Evolutionary conservation across 106 monocot genomes (phyloP), one percentile per base, ranked within the genome.

Genomic region (Dendrobium nobile): DNA sequence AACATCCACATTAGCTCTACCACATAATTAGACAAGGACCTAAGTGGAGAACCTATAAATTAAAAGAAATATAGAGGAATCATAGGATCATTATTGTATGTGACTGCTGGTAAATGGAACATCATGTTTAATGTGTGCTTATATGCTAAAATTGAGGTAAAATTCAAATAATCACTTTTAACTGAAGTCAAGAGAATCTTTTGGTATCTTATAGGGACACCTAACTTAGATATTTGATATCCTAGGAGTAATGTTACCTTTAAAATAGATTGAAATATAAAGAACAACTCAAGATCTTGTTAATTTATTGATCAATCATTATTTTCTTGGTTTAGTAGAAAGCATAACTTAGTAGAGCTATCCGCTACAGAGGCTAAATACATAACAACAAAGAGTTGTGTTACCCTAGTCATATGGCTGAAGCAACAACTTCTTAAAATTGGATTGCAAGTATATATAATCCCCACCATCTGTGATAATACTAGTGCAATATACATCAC

Each of bases 91-190:
- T 10, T 70, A 0, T 42, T 79, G 1, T 67, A 79, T 68, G 11
- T 42, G 2, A 67, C 43, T 5, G n/a, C 67, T 17, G 47, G 79
- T 44, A 68, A 61, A 43, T 67, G 43, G 61, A 41, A 67, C 42
- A 79, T 70, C 10, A 47, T 79, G 41, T 67, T 67, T 44, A 79
- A 42, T 67, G 40, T 79, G 15, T 79, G 18, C 9, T 13, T 44
- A 19, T 79, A 67, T 79, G 33, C 33, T 33, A 33, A 31, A 33
- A 33, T 33, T 33, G 33, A 33, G 33, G 33, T 33, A 33, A 33
- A 33, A 33, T 33, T 41, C n/a, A 79, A 44, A 13, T 68, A 67
- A 41, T 20, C 67, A 42, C 79, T 70, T 45, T 45, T 79, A 11
- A 67, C n/a, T n/a, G 45, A 16, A 9, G 43, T 47, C 15, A 67